These are phyloP conservation scores for Penicillium paneum DNA, from an alignment of 2,329 filamentous ascomycete genomes.

Conservation along the genomic window DNA sequence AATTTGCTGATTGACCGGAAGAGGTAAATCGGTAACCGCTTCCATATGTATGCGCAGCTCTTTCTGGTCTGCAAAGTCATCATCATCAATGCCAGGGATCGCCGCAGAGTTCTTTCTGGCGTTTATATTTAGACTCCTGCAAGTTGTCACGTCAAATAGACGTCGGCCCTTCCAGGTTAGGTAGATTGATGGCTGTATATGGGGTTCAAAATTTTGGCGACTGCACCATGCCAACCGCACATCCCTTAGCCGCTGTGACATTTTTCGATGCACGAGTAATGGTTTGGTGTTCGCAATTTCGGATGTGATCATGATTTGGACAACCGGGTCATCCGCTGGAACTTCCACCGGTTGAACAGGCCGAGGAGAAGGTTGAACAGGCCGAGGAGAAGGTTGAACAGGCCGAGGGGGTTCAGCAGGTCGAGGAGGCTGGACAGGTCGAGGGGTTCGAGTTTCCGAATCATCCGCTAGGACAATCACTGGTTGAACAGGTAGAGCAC, in stretches of 20 bases:
- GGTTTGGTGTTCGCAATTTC: conserved; percentile 58
- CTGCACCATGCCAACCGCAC: conserved; percentile 68
- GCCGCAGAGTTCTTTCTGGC: conserved; percentile 38
- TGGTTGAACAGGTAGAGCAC: background rate
- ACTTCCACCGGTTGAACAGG: background rate
- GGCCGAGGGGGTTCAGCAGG: background rate
- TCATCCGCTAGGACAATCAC: background rate
- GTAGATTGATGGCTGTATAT: conserved; percentile 58
- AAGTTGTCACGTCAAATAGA: conserved; percentile 73
- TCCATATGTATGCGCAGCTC: conserved; percentile 67
- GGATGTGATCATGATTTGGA: conserved; percentile 68
- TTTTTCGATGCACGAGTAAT: conserved; percentile 63
- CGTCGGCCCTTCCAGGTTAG: conserved; percentile 74
- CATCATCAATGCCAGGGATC: conserved; percentile 38
- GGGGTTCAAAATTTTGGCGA: conserved; percentile 54
- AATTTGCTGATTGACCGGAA: conserved; percentile 43
- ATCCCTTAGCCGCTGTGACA: conserved; percentile 64
- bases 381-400: background rate
- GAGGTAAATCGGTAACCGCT: conserved; percentile 66
- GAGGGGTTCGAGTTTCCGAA: background rate
- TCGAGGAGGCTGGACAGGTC: background rate
- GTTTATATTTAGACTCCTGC: conserved; percentile 63
- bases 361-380: background rate
- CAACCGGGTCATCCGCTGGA: conserved; percentile 46
- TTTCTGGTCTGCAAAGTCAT: conserved; percentile 48